Evolutionary conservation across 2,329 filamentous ascomycete genomes (phyloP), one percentile per base, ranked within the genome.

Genomic region (Xenoacremonium recifei): DNA sequence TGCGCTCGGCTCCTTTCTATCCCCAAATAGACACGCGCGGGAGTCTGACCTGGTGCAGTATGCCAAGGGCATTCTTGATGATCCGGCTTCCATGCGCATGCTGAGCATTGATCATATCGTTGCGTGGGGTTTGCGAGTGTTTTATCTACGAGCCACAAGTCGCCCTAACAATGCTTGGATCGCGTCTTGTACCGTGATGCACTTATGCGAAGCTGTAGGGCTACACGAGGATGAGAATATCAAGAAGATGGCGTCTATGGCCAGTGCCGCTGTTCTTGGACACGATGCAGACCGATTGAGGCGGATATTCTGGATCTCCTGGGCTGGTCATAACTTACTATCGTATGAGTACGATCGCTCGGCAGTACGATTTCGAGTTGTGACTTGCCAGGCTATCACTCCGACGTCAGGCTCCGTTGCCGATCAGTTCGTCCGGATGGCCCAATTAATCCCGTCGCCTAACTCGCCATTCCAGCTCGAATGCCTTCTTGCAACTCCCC

Each of bases 311-410:
- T 55, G 53, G 53, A 46, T 49, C 33, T 42, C 47, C 6, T 54
- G 49, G 47, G 46, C 53, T 7, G 48, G 46, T 10, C 49, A 55
- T 30, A 44, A 40, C 30, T 35, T 55, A 20, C 35, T 53, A 10
- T 55, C 44, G 7, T 55, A 55, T 19, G 53, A 55, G 35, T 54
- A 48, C 35, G 51, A 50, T 37, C 51, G 53, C 5, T 54, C 53
- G 13, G 13, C 49, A n/a, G 49, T 51, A n/a, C 34, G 37, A 10
- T 53, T 52, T 31, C 34, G 44, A 17, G 45, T 36, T 13, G 41
- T 54, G 40, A 53, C 49, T n/a, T 53, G 51, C 35, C 21, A 45
- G 20, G 41, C 39, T 6, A 50, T 55, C 36, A 33, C 20, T 3
- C 45, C 42, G 9, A 40, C 13, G n/a, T 11, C 40, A 23, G 47